Percentiles rank a stretch among this genome's conserved stretches.
phyloP scores from a whole-genome alignment of 176 grass and related monocot species.

The Panicum miliaceum region DNA sequence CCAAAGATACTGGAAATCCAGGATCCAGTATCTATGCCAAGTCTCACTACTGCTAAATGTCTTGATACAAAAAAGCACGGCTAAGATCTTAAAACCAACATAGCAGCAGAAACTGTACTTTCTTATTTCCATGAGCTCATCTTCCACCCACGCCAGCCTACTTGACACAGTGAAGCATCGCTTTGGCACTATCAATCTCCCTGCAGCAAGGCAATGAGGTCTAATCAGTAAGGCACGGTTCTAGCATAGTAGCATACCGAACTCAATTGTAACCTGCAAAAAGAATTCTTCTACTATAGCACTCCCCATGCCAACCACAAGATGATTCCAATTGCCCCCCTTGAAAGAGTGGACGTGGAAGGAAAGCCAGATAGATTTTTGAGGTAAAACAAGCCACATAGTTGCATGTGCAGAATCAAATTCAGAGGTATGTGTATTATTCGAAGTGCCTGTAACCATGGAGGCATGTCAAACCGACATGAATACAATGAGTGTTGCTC shows the following conservation, averaged over 20 bases:
- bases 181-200: slow-evolving; percentile 47
- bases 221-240: neutral
- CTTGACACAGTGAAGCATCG: slow-evolving; percentile 38
- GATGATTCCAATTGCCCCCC: neutral
- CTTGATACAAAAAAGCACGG: neutral
- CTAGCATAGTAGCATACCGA: neutral
- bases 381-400: neutral
- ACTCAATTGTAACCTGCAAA: neutral
- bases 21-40: neutral
- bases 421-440: neutral
- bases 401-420: neutral
- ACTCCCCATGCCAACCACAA: neutral
- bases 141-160: slow-evolving; percentile 53
- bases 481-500: neutral
- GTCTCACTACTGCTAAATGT: neutral
- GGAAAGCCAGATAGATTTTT: neutral
- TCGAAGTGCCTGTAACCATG: neutral
- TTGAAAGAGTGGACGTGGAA: neutral
- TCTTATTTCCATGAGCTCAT: slow-evolving; percentile 42
- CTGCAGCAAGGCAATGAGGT: slow-evolving; percentile 37
- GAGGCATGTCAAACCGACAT: neutral
- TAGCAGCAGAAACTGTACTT: slow-evolving; percentile 43
- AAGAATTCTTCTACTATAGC: neutral
- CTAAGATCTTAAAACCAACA: slow-evolving; percentile 10
- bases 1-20: neutral